Evolutionary conservation across 139 green algal species (phyloP).

Genomic region (Volvox africanus): DNA sequence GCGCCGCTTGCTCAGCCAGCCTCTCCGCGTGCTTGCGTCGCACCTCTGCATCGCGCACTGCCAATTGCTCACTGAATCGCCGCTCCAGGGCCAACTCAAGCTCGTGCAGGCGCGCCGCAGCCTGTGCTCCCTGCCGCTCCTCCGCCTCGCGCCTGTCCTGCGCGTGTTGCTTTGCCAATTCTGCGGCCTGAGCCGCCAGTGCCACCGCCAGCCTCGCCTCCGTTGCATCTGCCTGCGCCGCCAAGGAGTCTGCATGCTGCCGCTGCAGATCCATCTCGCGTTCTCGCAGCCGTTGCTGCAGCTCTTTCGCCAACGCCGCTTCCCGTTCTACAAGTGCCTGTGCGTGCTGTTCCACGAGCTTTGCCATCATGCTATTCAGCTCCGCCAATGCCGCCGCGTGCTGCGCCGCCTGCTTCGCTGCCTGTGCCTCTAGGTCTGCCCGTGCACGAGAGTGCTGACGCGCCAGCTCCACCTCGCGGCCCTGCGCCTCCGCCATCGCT

Average conservation of each 20-base stretch:
- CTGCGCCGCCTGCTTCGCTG: not conserved
- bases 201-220: not conserved
- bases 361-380: not conserved
- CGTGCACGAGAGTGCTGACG: not conserved
- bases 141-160: not conserved
- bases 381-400: not conserved
- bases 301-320: not conserved
- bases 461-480: not conserved
- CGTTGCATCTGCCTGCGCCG: not conserved
- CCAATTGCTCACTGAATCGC: not conserved
- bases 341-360: not conserved
- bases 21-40: conserved; percentile 22
- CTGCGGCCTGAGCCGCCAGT: not conserved
- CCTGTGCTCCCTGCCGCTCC: not conserved
- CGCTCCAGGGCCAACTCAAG: not conserved
- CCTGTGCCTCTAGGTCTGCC: not conserved
- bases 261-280: not conserved
- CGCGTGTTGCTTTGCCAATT: not conserved
- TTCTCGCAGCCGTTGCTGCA: not conserved
- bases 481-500: not conserved
- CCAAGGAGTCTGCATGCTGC: not conserved
- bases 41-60: not conserved
- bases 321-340: not conserved
- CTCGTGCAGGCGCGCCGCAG: not conserved
- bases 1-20: conserved; percentile 37